Percentiles rank a stretch among this genome's conserved stretches.
Evolutionary conservation across 495 filamentous ascomycete genomes (phyloP).

Genomic region (Poronia punctata): DNA sequence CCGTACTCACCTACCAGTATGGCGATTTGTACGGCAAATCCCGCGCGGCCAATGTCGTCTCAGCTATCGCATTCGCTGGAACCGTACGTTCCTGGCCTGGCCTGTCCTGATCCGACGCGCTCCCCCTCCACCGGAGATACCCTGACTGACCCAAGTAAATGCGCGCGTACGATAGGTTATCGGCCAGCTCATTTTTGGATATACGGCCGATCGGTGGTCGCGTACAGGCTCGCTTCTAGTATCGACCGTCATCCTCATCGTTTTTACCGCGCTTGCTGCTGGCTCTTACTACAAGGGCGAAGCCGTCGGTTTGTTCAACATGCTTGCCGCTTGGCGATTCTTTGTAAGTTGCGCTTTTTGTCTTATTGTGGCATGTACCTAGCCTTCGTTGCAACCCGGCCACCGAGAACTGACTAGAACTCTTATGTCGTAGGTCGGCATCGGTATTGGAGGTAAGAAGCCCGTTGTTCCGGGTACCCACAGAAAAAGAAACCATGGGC

Average conservation of each 20-base stretch:
- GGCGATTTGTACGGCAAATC: slow-evolving; percentile 55
- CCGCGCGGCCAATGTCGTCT: slow-evolving; percentile 59
- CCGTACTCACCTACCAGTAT: slow-evolving; percentile 60
- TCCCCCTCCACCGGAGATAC: neutral
- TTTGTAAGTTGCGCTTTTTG: slow-evolving; percentile 46
- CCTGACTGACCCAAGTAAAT: slow-evolving; percentile 7
- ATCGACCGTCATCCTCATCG: slow-evolving; percentile 72
- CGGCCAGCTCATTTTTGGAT: slow-evolving; percentile 78
- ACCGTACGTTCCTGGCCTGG: slow-evolving; percentile 42
- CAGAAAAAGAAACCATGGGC: no score
- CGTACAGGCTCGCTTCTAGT: slow-evolving; percentile 73
- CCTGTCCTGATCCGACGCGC: no score
- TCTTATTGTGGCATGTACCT: slow-evolving; percentile 15
- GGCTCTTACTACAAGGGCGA: slow-evolving; percentile 67
- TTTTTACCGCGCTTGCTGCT: slow-evolving; percentile 74
- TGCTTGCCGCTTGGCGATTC: slow-evolving; percentile 80
- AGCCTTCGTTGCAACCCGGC: slow-evolving; percentile 39
- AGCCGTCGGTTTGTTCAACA: slow-evolving; percentile 65
- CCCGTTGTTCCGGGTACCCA: no score
- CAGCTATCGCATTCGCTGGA: slow-evolving; percentile 78
- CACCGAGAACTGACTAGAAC: slow-evolving; percentile 3
- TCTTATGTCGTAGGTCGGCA: slow-evolving; percentile 42
- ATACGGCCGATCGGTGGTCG: slow-evolving; percentile 73
- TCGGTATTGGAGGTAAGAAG: slow-evolving; percentile 64
- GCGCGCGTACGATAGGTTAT: slow-evolving; percentile 40